A percentile compares a stretch with the other conserved stretches of the same genome.
Conservation (phyloP, 768 basidiomycete genomes). For the Leucocoprinus birnbaumii region DNA sequence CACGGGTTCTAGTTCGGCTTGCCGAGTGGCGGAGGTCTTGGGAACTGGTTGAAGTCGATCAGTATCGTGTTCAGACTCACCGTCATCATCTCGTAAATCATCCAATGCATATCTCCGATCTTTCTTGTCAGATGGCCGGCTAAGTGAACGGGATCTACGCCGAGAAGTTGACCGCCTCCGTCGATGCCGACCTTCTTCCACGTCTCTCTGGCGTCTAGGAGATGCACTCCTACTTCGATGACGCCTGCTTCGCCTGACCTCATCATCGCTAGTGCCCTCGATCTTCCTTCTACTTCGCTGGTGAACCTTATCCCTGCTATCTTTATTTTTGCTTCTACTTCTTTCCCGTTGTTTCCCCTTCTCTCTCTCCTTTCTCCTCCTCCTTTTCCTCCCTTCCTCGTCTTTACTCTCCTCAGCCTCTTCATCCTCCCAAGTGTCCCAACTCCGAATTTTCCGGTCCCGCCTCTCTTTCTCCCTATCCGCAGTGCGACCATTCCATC, state of each 20-base stretch:
- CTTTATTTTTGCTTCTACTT: slow-evolving; percentile 21
- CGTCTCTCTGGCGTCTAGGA: slow-evolving; percentile 1
- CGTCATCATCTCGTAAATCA: slow-evolving; percentile 29
- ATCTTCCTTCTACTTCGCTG: slow-evolving; percentile 10
- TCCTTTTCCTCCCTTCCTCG: slow-evolving; percentile 16
- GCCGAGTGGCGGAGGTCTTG: neutral
- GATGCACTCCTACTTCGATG: slow-evolving; percentile 9
- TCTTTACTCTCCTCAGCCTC: slow-evolving; percentile 29
- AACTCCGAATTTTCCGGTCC: slow-evolving; percentile 42
- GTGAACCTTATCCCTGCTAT: slow-evolving; percentile 13
- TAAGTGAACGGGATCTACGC: slow-evolving; percentile 8
- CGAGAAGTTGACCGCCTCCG: slow-evolving; percentile 14
- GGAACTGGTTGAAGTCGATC: neutral
- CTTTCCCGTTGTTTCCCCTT: slow-evolving; percentile 20
- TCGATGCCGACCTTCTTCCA: slow-evolving; percentile 16
- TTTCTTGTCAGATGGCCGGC: slow-evolving; percentile 15
- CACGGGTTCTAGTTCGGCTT: neutral
- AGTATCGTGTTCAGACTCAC: slow-evolving; percentile 7
- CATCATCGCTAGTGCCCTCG: slow-evolving; percentile 20
- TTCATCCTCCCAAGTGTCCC: slow-evolving; percentile 48
- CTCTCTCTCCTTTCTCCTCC: slow-evolving; percentile 22
- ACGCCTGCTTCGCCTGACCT: slow-evolving; percentile 19
- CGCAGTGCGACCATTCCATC: slow-evolving; percentile 49
- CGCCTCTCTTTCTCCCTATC: slow-evolving; percentile 26
- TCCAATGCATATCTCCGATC: slow-evolving; percentile 30